These are phyloP conservation scores for Globisporangium spiculum DNA, from an alignment of 352 stramenopile species.

Conservation along the genomic window DNA sequence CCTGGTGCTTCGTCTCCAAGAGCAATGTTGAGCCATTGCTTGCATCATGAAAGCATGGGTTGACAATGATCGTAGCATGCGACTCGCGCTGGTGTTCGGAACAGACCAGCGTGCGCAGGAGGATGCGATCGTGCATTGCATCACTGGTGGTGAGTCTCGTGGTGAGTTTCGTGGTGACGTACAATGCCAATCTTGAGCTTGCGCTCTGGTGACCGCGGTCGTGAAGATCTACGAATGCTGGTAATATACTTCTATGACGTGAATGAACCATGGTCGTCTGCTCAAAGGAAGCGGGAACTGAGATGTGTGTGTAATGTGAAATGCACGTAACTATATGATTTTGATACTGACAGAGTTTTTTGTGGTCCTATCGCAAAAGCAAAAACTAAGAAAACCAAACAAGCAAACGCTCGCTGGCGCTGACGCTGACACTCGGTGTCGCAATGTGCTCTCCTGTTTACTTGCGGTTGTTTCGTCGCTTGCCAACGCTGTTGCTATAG, in stretches of 20 bases:
- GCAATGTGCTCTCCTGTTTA: constrained; percentile 14
- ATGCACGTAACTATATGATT: constrained; percentile 17
- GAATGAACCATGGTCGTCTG: too few species aligned
- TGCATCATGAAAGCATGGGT: neutral
- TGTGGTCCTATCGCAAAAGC: constrained; percentile 4
- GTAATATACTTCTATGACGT: neutral
- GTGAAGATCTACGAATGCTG: constrained; percentile 48
- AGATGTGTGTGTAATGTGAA: neutral
- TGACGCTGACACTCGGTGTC: neutral
- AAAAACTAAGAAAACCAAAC: neutral
- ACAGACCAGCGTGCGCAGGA: constrained; percentile 4
- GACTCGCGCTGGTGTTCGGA: neutral
- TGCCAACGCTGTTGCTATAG: constrained; percentile 77
- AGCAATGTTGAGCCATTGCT: constrained; percentile 5
- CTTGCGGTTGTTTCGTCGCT: constrained; percentile 59
- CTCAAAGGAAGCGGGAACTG: neutral
- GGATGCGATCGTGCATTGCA: neutral
- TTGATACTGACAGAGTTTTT: constrained; percentile 7
- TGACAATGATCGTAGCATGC: constrained; percentile 1
- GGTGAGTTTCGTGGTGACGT: too few species aligned
- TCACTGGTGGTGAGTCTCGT: neutral
- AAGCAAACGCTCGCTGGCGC: neutral
- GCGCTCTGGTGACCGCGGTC: constrained; percentile 31
- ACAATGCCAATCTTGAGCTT: too few species aligned
- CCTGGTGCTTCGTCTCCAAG: neutral